These are phyloP conservation scores for Tetrapisispora fleetii DNA, from an alignment of 805 yeast genomes.

Conservation along the genomic window DNA sequence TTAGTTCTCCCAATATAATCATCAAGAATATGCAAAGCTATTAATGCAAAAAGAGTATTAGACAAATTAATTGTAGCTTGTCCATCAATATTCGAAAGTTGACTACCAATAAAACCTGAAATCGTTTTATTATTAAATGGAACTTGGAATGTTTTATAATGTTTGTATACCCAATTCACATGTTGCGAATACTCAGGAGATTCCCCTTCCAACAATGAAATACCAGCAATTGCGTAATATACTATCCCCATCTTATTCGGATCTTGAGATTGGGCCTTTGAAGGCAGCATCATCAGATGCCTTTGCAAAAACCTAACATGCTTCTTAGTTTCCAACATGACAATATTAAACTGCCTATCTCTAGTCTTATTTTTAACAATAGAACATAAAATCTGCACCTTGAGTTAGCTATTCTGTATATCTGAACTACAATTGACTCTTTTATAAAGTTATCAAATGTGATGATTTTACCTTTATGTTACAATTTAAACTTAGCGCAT, in stretches of 20 bases:
- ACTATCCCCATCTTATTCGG: constrained; percentile 60
- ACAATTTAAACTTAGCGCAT: too few relatives aligned
- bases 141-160: constrained; percentile 26
- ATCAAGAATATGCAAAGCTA: constrained; percentile 46
- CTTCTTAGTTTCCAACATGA: constrained; percentile 7
- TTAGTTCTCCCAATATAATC: constrained; percentile 32
- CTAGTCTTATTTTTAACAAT: too few relatives aligned
- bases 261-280: constrained; percentile 50
- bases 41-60: constrained; percentile 62
- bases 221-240: constrained; percentile 59
- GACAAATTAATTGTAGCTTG: constrained; percentile 46
- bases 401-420: too few relatives aligned
- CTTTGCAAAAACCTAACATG: constrained; percentile 39
- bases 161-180: constrained; percentile 24
- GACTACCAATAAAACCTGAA: constrained; percentile 24
- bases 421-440: too few relatives aligned
- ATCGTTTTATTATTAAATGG: constrained; percentile 13
- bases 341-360: background rate
- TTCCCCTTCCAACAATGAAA: constrained; percentile 20
- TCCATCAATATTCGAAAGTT: constrained; percentile 8
- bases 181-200: constrained; percentile 23
- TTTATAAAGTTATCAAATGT: too few relatives aligned
- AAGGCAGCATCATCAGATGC: constrained; percentile 46
- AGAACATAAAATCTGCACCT: too few relatives aligned
- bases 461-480: too few relatives aligned